phyloP scores from a whole-genome alignment of 257 asterid species.

The Nicotiana tomentosiformis region DNA sequence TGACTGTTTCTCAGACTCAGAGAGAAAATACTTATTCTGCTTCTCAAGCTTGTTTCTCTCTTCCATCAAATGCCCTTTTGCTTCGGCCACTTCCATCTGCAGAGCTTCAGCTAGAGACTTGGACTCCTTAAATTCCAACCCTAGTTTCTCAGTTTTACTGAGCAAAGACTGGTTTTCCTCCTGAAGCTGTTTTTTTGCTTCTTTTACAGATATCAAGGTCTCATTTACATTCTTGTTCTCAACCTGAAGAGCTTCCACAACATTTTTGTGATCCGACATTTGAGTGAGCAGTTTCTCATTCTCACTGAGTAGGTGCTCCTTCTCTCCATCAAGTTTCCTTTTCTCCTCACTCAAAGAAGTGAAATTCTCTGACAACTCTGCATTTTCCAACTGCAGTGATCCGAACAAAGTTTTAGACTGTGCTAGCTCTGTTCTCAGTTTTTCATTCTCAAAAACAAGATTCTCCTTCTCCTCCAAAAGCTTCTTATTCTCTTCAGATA shows the following conservation, averaged over 20 bases:
- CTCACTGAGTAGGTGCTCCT: slow-evolving; percentile 35
- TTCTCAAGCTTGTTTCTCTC: slow-evolving; percentile 50
- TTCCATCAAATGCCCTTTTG: slow-evolving; percentile 34
- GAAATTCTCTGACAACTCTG: slow-evolving; percentile 22
- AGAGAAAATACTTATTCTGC: slow-evolving; percentile 36
- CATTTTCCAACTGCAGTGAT: slow-evolving; percentile 42
- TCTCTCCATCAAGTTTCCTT: slow-evolving; percentile 50
- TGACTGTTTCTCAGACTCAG: slow-evolving; percentile 46
- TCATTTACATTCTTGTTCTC: slow-evolving; percentile 46
- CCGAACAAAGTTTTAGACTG: slow-evolving; percentile 44
- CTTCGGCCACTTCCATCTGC: slow-evolving; percentile 48
- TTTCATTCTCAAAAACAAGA: slow-evolving; percentile 45
- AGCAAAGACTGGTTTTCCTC: slow-evolving; percentile 39
- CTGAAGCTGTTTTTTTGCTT: slow-evolving; percentile 47
- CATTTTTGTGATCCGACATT: slow-evolving; percentile 36
- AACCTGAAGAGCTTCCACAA: slow-evolving; percentile 44
- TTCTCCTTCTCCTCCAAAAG: slow-evolving; percentile 45
- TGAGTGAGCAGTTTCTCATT: slow-evolving; percentile 48
- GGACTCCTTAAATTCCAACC: slow-evolving; percentile 38
- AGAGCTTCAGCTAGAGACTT: slow-evolving; percentile 43
- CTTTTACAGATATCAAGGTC: slow-evolving; percentile 30
- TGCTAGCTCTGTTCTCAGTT: slow-evolving; percentile 44
- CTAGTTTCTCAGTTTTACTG: slow-evolving; percentile 41
- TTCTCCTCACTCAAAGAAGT: slow-evolving; percentile 44
- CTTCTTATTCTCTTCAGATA: slow-evolving; percentile 50